A percentile compares a stretch with the other conserved stretches of the same genome.
Evolutionary conservation across 2,329 filamentous ascomycete genomes (phyloP).

Genomic region (Colletotrichum eremochloae): DNA sequence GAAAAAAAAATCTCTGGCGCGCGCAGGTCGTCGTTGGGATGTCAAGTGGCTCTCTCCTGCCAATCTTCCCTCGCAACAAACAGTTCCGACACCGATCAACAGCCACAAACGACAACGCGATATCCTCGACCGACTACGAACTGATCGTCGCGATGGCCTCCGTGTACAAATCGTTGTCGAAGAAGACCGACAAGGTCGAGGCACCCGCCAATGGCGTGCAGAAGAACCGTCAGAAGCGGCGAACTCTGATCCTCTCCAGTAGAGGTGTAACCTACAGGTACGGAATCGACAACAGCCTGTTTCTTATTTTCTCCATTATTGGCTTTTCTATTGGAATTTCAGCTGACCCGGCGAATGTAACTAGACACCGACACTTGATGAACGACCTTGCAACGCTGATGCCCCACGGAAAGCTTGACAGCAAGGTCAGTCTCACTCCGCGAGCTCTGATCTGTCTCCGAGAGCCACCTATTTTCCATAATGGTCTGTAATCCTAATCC

Average conservation of each 20-base stretch:
- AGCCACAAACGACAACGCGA: neutral
- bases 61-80: conserved; percentile 3
- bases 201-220: conserved; percentile 61
- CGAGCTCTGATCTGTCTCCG: no score
- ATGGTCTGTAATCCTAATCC: neutral
- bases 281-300: neutral
- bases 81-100: conserved; percentile 3
- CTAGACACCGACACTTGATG: conserved; percentile 90
- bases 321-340: neutral
- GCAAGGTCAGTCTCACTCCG: conserved; percentile 5
- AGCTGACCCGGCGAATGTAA: conserved; percentile 25
- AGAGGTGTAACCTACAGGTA: conserved; percentile 92
- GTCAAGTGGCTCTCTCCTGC: neutral
- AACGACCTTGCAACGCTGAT: conserved; percentile 90
- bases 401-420: conserved; percentile 74
- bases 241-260: conserved; percentile 91
- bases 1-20: conserved; percentile 10
- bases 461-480: neutral
- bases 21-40: conserved; percentile 3
- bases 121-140: neutral
- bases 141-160: conserved; percentile 69
- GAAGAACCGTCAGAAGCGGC: conserved; percentile 72
- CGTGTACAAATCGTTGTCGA: conserved; percentile 81
- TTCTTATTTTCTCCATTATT: neutral
- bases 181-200: conserved; percentile 66